Base-by-base conservation (phyloP, 495 filamentous ascomycete genomes). In the Xylaria venustula region DNA sequence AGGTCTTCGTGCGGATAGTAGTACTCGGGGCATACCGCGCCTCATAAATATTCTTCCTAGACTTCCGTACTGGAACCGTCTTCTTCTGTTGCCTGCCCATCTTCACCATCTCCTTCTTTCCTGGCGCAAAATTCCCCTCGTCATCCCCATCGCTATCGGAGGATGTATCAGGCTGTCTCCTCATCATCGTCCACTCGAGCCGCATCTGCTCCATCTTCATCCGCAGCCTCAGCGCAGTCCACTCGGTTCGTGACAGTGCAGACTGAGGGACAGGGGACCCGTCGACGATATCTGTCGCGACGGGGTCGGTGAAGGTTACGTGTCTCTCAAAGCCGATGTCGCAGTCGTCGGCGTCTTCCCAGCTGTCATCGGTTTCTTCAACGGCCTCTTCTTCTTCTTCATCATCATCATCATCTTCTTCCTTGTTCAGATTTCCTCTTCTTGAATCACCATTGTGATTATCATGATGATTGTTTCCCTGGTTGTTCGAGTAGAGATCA, bases 181-280 rank as follows among this genome's bases (percentile, higher is more conserved):
- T 17, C 23, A 26, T 48, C 46, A 7, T 55, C 25, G 15, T 45
- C 40, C n/a, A 12, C 22, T n/a, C 11, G 9, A 15, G 6, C 25
- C 6, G 1, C 34, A 28, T 28, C 22, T 40, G 40, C 17, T 55
- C 53, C 1, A 55, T 37, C 1, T 30, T 19, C 14, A 23, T 19
- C 30, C 54, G 23, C 9, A 42, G 41, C 12, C 19, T 23, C 4
- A 46, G 19, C 41, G 46, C 32, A 14, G 30, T 32, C 56, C 56
- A 59, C 44, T 59, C 56, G 32, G n/a, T 26, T n/a, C 56, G 32
- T n/a, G 56, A 59, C n/a, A 15, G 56, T 3, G 25, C 11, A 22
- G 56, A 49, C 2, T 30, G 56, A 0, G 30, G 1, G 0, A 59
- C 56, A 0, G 34, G 32, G 23, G 7, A 17, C 9, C 46, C 46